Conservation (phyloP, 1,139 yeast genomes). For the Eremothecium gossypii region DNA sequence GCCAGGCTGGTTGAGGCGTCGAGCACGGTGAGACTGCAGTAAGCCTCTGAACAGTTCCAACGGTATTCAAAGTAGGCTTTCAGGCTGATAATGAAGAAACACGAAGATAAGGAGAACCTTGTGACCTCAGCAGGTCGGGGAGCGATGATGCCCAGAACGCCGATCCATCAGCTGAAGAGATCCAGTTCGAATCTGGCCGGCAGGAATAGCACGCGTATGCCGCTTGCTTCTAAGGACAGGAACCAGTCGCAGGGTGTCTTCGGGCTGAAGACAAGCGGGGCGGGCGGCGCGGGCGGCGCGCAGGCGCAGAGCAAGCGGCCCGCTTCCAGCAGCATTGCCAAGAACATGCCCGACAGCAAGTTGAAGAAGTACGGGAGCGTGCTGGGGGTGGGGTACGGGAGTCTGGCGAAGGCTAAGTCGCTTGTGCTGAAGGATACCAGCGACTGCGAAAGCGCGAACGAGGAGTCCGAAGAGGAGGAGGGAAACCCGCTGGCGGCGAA, state of each 20-base stretch:
- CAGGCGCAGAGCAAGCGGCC: constrained; percentile 12
- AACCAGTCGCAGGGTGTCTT: constrained; percentile 13
- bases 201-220: constrained; percentile 16
- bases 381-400: constrained; percentile 14
- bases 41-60: no score
- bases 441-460: constrained; percentile 13
- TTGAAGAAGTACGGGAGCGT: constrained; percentile 30
- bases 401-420: constrained; percentile 19
- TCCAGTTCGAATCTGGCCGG: constrained; percentile 13
- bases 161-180: constrained; percentile 18
- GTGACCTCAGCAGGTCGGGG: constrained; percentile 6
- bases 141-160: constrained; percentile 17
- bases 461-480: constrained; percentile 19
- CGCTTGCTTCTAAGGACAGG: constrained; percentile 27
- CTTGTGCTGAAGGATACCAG: constrained; percentile 25
- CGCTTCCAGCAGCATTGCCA: constrained; percentile 6
- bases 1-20: no score
- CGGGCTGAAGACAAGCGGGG: constrained; percentile 12
- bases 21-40: no score
- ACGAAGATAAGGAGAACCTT: constrained; percentile 20
- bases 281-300: not conserved
- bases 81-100: not conserved
- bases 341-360: constrained; percentile 13
- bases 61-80: no score
- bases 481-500: constrained; percentile 14